phyloP scores from a whole-genome alignment of 2,329 filamentous ascomycete genomes.

The Boeremia lycopersici region DNA sequence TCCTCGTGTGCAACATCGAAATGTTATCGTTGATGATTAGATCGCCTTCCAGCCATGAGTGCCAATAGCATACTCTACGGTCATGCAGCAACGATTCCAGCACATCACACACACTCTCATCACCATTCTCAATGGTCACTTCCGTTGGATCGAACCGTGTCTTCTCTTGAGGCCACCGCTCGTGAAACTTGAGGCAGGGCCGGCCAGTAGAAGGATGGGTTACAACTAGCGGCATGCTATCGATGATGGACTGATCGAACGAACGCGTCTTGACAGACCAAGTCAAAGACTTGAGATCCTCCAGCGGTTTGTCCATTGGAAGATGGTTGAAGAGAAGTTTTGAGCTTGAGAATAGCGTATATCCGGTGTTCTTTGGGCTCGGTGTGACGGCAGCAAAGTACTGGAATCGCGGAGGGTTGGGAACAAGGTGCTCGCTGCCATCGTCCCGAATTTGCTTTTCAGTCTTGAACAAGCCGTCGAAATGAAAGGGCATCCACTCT shows the following conservation, averaged over 20 bases:
- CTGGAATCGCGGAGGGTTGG: constrained; percentile 52
- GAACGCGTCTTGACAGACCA: constrained; percentile 59
- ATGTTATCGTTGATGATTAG: constrained; percentile 61
- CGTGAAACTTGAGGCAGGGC: constrained; percentile 61
- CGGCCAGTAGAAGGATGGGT: constrained; percentile 54
- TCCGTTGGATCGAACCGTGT: constrained; percentile 58
- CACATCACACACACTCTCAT: constrained; percentile 45
- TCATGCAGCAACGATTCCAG: constrained; percentile 57
- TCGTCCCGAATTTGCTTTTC: constrained; percentile 47
- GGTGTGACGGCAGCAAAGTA: constrained; percentile 57
- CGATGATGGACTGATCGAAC: constrained; percentile 54
- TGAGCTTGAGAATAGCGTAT: constrained; percentile 61
- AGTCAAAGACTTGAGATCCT: constrained; percentile 48
- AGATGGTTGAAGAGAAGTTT: constrained; percentile 57
- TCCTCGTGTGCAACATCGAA: constrained; percentile 58
- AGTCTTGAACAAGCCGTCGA: constrained; percentile 63
- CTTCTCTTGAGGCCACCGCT: constrained; percentile 60
- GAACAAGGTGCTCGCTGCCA: constrained; percentile 20
- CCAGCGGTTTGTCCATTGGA: constrained; percentile 44
- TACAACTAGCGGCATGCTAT: constrained; percentile 53
- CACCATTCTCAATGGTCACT: constrained; percentile 51
- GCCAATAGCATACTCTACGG: constrained; percentile 57
- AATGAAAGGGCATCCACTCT: constrained; percentile 63
- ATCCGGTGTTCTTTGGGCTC: constrained; percentile 59
- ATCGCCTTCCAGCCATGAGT: constrained; percentile 62